Evolutionary conservation across 176 grass and related monocot species (phyloP).

Genomic region (Lolium perenne): DNA sequence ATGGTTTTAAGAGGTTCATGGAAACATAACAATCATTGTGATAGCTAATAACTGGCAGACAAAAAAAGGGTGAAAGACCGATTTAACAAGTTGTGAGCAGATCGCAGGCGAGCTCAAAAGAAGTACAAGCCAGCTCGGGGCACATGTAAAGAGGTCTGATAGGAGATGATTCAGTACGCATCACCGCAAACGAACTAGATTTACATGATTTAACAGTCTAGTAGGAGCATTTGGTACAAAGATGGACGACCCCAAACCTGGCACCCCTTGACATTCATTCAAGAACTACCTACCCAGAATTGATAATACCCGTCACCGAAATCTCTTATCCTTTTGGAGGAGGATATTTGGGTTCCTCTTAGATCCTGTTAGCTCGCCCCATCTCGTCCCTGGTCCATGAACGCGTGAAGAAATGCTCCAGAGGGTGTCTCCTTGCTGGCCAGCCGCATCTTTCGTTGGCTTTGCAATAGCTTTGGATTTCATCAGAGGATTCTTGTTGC

Average conservation of each 20-base stretch:
- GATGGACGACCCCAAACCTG: slow-evolving; percentile 1
- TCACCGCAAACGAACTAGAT: slow-evolving; percentile 33
- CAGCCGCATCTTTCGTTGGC: slow-evolving; percentile 46
- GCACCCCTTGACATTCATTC: not conserved
- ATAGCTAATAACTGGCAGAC: not conserved
- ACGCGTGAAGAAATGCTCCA: slow-evolving; percentile 94
- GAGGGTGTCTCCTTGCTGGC: slow-evolving; percentile 69
- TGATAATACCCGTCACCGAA: slow-evolving; percentile 40
- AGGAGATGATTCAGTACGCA: slow-evolving; percentile 11
- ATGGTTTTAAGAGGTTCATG: not conserved
- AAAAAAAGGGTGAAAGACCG: not conserved
- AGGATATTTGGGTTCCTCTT: slow-evolving; percentile 88
- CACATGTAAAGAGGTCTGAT: not conserved
- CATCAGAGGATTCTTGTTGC: slow-evolving; percentile 83
- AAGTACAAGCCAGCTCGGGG: slow-evolving; percentile 7
- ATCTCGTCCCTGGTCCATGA: slow-evolving; percentile 70
- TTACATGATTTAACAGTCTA: slow-evolving; percentile 39
- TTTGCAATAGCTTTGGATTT: slow-evolving; percentile 71
- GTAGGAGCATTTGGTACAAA: not conserved
- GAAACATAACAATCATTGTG: not conserved
- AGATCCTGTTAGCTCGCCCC: slow-evolving; percentile 52
- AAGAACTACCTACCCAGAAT: slow-evolving; percentile 27
- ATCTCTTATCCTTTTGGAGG: slow-evolving; percentile 70
- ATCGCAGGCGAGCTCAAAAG: slow-evolving; percentile 22
- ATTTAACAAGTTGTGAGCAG: not conserved